Evolutionary conservation across 306 rosid genomes (phyloP).

Genomic region (Carpinus fangiana): DNA sequence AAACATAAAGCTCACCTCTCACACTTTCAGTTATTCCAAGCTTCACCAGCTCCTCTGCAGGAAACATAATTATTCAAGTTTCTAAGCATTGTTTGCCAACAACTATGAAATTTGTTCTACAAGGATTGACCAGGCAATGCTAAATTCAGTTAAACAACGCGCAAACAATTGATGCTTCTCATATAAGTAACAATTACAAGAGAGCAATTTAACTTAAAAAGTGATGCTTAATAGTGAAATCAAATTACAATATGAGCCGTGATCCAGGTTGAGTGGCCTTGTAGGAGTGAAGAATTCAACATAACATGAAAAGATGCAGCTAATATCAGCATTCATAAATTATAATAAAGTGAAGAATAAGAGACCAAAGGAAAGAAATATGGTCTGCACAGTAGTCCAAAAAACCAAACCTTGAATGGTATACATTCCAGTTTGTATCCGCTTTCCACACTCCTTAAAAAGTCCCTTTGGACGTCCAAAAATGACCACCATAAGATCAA

Average conservation of each 20-base stretch:
- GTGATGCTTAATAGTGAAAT: not conserved
- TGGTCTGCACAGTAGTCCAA: conserved; percentile 14
- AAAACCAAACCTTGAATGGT: conserved; percentile 60
- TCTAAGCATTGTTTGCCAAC: conserved; percentile 21
- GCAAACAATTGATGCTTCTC: conserved; percentile 13
- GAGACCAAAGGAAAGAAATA: conserved; percentile 22
- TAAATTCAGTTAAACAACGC: not conserved
- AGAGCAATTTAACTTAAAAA: not conserved
- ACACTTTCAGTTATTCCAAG: conserved; percentile 91
- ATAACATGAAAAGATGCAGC: not conserved
- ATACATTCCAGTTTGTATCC: conserved; percentile 80
- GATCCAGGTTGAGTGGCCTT: not conserved
- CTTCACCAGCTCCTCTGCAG: conserved; percentile 82
- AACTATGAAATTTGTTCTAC: not conserved
- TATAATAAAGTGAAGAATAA: not conserved
- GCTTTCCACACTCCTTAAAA: conserved; percentile 89
- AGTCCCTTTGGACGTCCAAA: conserved; percentile 95
- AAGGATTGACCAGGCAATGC: not conserved
- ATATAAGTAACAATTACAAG: not conserved
- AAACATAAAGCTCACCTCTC: conserved; percentile 65
- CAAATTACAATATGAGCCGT: not conserved
- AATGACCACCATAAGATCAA: conserved; percentile 79
- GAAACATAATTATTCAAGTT: conserved; percentile 17
- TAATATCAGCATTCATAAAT: not conserved
- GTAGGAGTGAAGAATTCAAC: not conserved